Evolutionary conservation across 805 yeast genomes (phyloP), one percentile per base, ranked within the genome.

Genomic region (Monosporozyma unispora): DNA sequence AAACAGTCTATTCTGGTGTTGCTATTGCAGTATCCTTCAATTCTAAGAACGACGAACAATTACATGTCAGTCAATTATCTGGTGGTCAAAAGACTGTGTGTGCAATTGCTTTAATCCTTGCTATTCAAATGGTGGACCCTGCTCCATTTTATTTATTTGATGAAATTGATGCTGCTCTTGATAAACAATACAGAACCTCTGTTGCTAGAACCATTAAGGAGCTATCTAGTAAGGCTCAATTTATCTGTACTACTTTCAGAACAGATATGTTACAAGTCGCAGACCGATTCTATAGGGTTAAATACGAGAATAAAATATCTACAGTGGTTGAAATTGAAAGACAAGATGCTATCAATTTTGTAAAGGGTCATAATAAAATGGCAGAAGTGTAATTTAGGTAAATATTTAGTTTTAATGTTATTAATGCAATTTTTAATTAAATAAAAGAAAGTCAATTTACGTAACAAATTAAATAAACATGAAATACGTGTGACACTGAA

Each of bases 21-120:
- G 78, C 95, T 0, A 87, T 93, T 48, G 74, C 83, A 9, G 97
- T 90, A 2, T 87, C 96, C 0, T 91, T 91, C 73, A 91, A 88
- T 63, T 84, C 95, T 9, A 82, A 82, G 60, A 74, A 77, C 25
- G 85, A 90, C 61, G 96, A 89, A 56, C 96, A 87, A 63, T 85
- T 84, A 52, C 75, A 86, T 53, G 83, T 91, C 50, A 96, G 88
- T 63, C 97, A 90, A 63, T 72, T 93, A 16, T 87, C 96, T 1
- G 99, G 99, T 39, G 99, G 99, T 10, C 99, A 93, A 62, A 91
- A 91, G 64, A 86, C 97, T 0, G 71, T 93, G n/a, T 90, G 98
- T 72, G 98, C 99, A 0, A 81, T 93, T 57, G 90, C 98, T 0
- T 75, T 93, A 46, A 90, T 93, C 55, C 74, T 93, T 50, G 97